Evolutionary conservation across 495 filamentous ascomycete species (phyloP).

Genomic region (Podospora pseudopauciseta): DNA sequence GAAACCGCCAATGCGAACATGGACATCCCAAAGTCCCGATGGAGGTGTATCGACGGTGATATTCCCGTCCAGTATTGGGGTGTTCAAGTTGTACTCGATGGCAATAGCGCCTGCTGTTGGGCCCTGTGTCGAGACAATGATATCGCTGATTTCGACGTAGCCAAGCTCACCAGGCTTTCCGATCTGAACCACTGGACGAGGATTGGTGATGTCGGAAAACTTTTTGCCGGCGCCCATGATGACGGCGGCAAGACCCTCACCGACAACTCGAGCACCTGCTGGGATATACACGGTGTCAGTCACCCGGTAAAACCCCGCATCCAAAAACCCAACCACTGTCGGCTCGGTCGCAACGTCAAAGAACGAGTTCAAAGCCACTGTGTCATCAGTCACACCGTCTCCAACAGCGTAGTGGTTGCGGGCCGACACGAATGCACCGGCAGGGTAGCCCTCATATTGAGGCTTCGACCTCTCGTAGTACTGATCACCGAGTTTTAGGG

Average conservation of each 20-base stretch:
- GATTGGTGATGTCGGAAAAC: constrained; percentile 46
- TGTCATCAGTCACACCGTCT: constrained; percentile 34
- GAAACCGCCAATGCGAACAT: constrained; percentile 77
- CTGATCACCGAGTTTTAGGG: constrained; percentile 37
- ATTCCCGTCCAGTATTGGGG: constrained; percentile 3
- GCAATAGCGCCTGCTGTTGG: constrained; percentile 53
- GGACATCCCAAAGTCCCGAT: constrained; percentile 84
- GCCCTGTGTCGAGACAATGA: constrained; percentile 44
- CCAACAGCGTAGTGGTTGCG: constrained; percentile 27
- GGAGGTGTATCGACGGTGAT: constrained; percentile 56
- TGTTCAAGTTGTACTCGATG: constrained; percentile 79
- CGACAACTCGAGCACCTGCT: constrained; percentile 46
- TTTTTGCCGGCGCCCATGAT: constrained; percentile 43
- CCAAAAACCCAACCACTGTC: constrained; percentile 64
- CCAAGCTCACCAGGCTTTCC: constrained; percentile 51
- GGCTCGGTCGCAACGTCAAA: constrained; percentile 22
- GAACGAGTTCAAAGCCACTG: constrained; percentile 23
- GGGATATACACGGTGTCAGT: constrained; percentile 46
- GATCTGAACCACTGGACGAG: constrained; percentile 50
- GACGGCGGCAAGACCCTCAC: constrained; percentile 45
- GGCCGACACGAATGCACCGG: constrained; percentile 34
- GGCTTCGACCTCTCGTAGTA: constrained; percentile 67
- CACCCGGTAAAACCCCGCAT: constrained; percentile 46
- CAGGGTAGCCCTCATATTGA: constrained; percentile 55
- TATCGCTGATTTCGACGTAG: constrained; percentile 54